These are phyloP conservation scores for Bruguiera sexangula DNA, from an alignment of 345 rosid species.

Conservation along the genomic window DNA sequence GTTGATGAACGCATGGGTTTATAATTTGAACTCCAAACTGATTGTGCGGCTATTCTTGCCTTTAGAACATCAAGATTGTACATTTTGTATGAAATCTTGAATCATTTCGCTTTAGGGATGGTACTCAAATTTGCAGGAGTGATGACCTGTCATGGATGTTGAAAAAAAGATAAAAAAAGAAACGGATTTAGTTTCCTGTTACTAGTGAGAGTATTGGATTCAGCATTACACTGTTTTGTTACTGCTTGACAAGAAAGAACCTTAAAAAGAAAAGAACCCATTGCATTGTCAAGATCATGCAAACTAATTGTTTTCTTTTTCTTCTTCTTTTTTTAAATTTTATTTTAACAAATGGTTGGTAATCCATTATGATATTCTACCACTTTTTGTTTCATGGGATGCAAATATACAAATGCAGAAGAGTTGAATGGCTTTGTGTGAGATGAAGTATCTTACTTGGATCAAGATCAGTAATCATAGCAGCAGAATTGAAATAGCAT, in stretches of 20 bases:
- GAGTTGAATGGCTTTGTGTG: too few relatives aligned
- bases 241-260: too few relatives aligned
- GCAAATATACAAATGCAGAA: too few relatives aligned
- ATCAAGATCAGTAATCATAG: constrained; percentile 54
- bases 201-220: background rate
- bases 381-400: too few relatives aligned
- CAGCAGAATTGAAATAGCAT: constrained; percentile 59
- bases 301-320: too few relatives aligned
- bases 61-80: background rate
- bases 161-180: background rate
- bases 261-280: too few relatives aligned
- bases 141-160: constrained; percentile 24
- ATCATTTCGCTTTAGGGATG: constrained; percentile 7
- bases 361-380: too few relatives aligned
- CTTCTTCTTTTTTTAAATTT: too few relatives aligned
- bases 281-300: too few relatives aligned
- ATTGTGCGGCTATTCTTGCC: background rate
- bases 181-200: background rate
- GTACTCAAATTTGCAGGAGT: constrained; percentile 32
- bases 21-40: background rate
- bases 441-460: constrained; percentile 38
- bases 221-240: background rate
- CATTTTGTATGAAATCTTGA: constrained; percentile 3
- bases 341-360: too few relatives aligned
- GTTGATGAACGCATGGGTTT: too few relatives aligned